These are phyloP conservation scores for Ilex aquifolium DNA, from an alignment of 257 asterid genomes.

Conservation along the genomic window DNA sequence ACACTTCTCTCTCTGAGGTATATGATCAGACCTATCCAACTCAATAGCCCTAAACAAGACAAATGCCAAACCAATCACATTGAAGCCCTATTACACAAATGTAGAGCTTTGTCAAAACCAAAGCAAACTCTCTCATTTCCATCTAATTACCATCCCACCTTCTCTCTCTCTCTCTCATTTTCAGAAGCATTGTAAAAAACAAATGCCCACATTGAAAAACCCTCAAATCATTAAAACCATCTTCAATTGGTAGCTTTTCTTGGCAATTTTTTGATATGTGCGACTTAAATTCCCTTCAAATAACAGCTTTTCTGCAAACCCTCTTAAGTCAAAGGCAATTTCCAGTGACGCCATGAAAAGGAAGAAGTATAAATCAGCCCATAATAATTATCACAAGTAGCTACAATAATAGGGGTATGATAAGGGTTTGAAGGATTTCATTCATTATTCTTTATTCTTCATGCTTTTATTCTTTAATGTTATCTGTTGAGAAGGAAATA, in stretches of 20 bases:
- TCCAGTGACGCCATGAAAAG: too few species aligned
- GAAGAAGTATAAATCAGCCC: background rate
- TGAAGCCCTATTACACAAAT: conserved; percentile 20
- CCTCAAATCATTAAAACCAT: too few species aligned
- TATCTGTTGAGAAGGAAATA: conserved; percentile 9
- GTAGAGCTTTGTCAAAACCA: conserved; percentile 25
- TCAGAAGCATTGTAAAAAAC: too few species aligned
- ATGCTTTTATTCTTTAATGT: conserved; percentile 14
- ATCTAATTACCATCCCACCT: background rate
- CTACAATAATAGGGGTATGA: background rate
- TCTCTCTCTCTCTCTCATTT: too few species aligned
- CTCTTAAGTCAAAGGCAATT: too few species aligned
- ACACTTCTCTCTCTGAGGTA: conserved; percentile 31
- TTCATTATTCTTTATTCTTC: conserved; percentile 14
- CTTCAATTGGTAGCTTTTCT: too few species aligned
- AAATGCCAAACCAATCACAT: conserved; percentile 32
- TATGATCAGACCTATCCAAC: conserved; percentile 36
- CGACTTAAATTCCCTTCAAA: too few species aligned
- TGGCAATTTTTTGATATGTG: too few species aligned
- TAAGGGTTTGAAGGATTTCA: background rate
- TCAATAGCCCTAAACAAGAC: conserved; percentile 47
- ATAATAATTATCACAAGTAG: conserved; percentile 4
- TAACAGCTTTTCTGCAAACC: too few species aligned
- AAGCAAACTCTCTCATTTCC: conserved; percentile 19
- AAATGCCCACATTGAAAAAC: too few species aligned